A percentile compares a stretch with the other conserved stretches of the same genome.
Conservation (phyloP, 768 basidiomycete genomes). For the Cubamyces sp. region DNA sequence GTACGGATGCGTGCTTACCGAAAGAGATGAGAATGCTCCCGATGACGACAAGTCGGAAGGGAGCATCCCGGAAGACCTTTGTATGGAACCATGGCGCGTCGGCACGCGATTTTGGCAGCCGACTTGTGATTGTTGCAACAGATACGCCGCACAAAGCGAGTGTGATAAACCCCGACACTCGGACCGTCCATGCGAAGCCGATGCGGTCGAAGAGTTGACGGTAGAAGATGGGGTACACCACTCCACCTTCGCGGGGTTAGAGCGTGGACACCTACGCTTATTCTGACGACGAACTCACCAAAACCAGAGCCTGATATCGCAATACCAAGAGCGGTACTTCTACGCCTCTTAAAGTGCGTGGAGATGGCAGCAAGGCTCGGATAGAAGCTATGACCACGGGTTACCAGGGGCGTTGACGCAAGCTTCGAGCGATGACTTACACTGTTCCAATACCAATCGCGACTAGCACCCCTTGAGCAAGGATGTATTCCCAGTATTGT, state of each 20-base stretch:
- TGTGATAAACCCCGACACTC: conserved; percentile 57
- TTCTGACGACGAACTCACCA: conserved; percentile 43
- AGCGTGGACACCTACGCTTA: background rate
- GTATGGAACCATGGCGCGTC: conserved; percentile 29
- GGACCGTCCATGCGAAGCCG: conserved; percentile 67
- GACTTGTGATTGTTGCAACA: conserved; percentile 49
- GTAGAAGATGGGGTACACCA: conserved; percentile 69
- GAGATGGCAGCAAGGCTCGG: conserved; percentile 68
- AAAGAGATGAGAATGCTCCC: conserved; percentile 65
- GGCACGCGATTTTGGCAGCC: conserved; percentile 27
- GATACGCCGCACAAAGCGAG: conserved; percentile 51
- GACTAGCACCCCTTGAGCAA: conserved; percentile 66
- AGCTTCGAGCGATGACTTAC: conserved; percentile 44
- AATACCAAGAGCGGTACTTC: conserved; percentile 73
- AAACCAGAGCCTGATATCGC: conserved; percentile 68
- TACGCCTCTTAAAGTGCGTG: conserved; percentile 63
- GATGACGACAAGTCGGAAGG: conserved; percentile 54
- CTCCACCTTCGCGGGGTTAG: conserved; percentile 50
- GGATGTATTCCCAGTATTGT: conserved; percentile 61
- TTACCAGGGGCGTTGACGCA: conserved; percentile 9
- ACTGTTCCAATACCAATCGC: conserved; percentile 65
- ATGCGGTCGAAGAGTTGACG: conserved; percentile 55
- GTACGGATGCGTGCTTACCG: conserved; percentile 43
- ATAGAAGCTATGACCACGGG: conserved; percentile 55
- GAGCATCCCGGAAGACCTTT: conserved; percentile 47